phyloP scores from a whole-genome alignment of 352 stramenopile species.

The Phytophthora cactorum region DNA sequence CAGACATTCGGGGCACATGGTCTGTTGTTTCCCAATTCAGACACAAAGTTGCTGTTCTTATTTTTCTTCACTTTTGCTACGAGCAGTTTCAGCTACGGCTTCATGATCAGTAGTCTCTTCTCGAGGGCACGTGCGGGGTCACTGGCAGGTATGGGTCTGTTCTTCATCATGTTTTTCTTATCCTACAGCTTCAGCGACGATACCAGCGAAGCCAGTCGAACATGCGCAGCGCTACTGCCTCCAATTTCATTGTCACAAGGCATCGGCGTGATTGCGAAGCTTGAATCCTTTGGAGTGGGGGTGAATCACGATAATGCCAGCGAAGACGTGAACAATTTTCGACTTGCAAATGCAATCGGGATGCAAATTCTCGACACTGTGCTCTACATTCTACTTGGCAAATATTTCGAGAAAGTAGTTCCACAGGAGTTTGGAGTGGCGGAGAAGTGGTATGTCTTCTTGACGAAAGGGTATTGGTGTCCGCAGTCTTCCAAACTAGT shows the following conservation, averaged over 20 bases:
- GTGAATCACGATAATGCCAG: slow-evolving; percentile 45
- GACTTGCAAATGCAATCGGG: slow-evolving; percentile 62
- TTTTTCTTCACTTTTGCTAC: slow-evolving; percentile 85
- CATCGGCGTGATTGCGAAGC: slow-evolving; percentile 61
- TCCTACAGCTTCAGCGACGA: slow-evolving; percentile 77
- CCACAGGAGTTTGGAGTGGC: slow-evolving; percentile 92
- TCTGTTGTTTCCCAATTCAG: slow-evolving; percentile 61
- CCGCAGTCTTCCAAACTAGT: slow-evolving; percentile 22
- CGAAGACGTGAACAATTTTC: slow-evolving; percentile 54
- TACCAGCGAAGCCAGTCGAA: slow-evolving; percentile 38
- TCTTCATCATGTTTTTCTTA: slow-evolving; percentile 84
- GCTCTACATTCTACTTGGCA: slow-evolving; percentile 84
- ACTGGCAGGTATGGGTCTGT: slow-evolving; percentile 75
- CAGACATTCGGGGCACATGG: slow-evolving; percentile 43
- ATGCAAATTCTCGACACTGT: slow-evolving; percentile 92
- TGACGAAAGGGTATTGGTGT: slow-evolving; percentile 77
- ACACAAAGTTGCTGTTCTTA: slow-evolving; percentile 45
- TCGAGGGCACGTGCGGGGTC: slow-evolving; percentile 58
- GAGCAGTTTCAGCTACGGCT: slow-evolving; percentile 78
- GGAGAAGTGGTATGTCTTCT: slow-evolving; percentile 91
- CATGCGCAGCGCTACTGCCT: slow-evolving; percentile 56
- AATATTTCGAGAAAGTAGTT: slow-evolving; percentile 93
- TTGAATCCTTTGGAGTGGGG: slow-evolving; percentile 61
- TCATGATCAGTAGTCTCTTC: slow-evolving; percentile 78
- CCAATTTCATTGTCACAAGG: slow-evolving; percentile 80